These are phyloP conservation scores for Prunus dulcis DNA, from an alignment of 306 rosid species.

Conservation along the genomic window DNA sequence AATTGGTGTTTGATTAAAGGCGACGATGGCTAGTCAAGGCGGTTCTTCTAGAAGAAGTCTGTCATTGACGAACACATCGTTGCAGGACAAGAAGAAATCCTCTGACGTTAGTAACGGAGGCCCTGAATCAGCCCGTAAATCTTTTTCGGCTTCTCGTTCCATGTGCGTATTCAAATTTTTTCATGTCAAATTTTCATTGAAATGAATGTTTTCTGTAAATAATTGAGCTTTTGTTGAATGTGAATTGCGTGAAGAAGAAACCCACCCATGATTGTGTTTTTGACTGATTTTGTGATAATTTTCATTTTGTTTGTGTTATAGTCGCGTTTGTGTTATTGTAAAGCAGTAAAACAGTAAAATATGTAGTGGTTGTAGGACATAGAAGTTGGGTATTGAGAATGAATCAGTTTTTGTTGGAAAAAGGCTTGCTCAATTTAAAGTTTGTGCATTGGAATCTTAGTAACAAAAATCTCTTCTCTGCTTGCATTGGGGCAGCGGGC, in stretches of 20 bases:
- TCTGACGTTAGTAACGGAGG: slow-evolving; percentile 24
- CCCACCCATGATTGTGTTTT: background rate
- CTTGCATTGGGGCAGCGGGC: slow-evolving; percentile 52
- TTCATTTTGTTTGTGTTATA: background rate
- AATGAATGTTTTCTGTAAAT: background rate
- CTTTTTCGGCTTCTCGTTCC: slow-evolving; percentile 43
- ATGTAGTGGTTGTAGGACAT: background rate
- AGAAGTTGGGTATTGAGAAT: background rate
- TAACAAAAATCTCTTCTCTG: background rate
- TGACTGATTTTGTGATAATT: background rate
- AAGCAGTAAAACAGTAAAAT: background rate
- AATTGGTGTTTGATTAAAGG: slow-evolving; percentile 9
- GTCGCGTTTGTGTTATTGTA: background rate
- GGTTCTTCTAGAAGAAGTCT: slow-evolving; percentile 55
- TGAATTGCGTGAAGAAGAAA: background rate
- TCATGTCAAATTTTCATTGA: background rate
- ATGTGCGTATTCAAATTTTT: slow-evolving; percentile 35
- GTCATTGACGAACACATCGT: slow-evolving; percentile 35
- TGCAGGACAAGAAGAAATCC: slow-evolving; percentile 46
- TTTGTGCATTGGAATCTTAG: slow-evolving; percentile 15
- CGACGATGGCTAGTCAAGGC: slow-evolving; percentile 55
- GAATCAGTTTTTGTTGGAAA: background rate
- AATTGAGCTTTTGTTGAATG: background rate
- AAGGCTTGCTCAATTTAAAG: slow-evolving; percentile 6
- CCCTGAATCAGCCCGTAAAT: slow-evolving; percentile 45